Base-by-base conservation (phyloP, 148 eudicot genomes). In the Oxyria digyna region DNA sequence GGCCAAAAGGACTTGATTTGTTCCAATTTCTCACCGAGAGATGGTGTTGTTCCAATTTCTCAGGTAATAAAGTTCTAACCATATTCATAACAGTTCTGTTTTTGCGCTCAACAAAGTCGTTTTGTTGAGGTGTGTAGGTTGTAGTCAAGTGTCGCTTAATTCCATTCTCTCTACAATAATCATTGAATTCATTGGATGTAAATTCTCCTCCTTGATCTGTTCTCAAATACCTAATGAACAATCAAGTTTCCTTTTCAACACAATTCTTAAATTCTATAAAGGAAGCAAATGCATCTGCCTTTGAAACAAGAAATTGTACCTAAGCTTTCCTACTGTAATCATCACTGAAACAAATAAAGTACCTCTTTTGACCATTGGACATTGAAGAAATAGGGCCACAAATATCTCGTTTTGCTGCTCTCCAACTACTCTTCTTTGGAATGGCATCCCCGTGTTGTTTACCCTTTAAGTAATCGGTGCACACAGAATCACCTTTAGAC, bases 381-480 rank as follows among this genome's bases (percentile, higher is more conserved):
- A 14, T 20, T 50, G 57, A 17, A 14, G 57, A 50, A 4, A 50
- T 50, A 4, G 57, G 57, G 15, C 57, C 57, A 50, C 57, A 50
- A 4, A 50, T 6, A 14, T 50, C 57, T 14, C 57, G 8, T 14
- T 21, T 14, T 1, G 15, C 7, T 5, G 57, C 18, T 14, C 57
- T 17, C 57, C 57, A 50, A 7, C 8, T 15, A 50, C 10, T 14
- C 15, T 50, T 50, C 57, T 50, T 50, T 5, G 62, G 14, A 40
- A 40, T 40, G 42, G 10, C 10, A 6, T 40, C 42, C 5, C 42
- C 8, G 10, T 62, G 57, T 72, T 77, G 79, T 68, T 76, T 76
- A 3, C 75, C 48, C 14, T 71, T 62, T 15, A 71, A 40, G 67
- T 68, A 71, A 66, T 67, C 68, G 50, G 55, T 71, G 37, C 67